Conservation (phyloP, 1,284 basidiomycete genomes). For the Cutaneotrichosporon mucoides region DNA sequence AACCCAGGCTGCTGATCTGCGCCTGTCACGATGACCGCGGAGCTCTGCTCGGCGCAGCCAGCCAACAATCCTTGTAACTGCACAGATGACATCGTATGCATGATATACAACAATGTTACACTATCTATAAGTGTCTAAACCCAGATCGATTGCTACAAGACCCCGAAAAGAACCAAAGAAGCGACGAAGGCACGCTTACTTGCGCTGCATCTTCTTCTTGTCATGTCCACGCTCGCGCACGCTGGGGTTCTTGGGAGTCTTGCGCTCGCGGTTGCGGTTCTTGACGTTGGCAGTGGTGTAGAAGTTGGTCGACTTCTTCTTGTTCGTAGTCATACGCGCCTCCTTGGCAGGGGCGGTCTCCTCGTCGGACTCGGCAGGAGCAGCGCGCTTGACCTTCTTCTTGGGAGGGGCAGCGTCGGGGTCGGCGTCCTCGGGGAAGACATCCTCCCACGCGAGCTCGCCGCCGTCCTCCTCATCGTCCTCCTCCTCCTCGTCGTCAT, state of each 20-base stretch:
- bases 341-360: slow-evolving; percentile 54
- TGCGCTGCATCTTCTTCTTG: slow-evolving; percentile 3
- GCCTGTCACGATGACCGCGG: neutral
- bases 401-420: slow-evolving; percentile 34
- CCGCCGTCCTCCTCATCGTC: slow-evolving; percentile 46
- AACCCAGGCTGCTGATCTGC: neutral
- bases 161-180: neutral
- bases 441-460: slow-evolving; percentile 79
- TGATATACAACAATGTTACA: slow-evolving; percentile 20
- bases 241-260: slow-evolving; percentile 35
- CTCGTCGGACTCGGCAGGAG: slow-evolving; percentile 31
- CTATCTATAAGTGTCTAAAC: slow-evolving; percentile 9
- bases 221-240: slow-evolving; percentile 19
- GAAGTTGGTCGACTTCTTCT: slow-evolving; percentile 90
- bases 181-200: slow-evolving; percentile 9
- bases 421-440: slow-evolving; percentile 55
- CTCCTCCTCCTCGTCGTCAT: slow-evolving; percentile 27
- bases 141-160: neutral
- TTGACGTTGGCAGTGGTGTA: slow-evolving; percentile 83
- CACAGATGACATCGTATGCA: slow-evolving; percentile 9
- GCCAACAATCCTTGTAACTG: neutral
- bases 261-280: slow-evolving; percentile 63
- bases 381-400: slow-evolving; percentile 23
- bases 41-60: neutral
- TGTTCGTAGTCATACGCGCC: slow-evolving; percentile 82